Evolutionary conservation across 805 yeast genomes (phyloP).

Genomic region (Ogataea nonfermentans): DNA sequence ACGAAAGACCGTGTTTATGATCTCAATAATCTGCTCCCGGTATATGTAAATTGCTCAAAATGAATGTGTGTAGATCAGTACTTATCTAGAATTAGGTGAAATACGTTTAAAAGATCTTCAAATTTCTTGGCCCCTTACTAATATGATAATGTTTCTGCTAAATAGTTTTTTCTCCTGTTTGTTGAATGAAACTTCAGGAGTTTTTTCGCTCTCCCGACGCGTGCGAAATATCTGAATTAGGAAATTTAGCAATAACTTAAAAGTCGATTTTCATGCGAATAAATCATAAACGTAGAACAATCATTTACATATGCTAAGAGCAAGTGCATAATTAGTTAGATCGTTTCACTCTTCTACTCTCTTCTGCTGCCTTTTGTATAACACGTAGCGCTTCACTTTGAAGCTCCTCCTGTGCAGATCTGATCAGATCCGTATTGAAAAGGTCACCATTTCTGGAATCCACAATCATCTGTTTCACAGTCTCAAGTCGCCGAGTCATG

Average conservation of each 20-base stretch:
- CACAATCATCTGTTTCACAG: slow-evolving; percentile 29
- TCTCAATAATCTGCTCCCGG: neutral
- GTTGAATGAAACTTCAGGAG: neutral
- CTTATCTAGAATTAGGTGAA: too few species aligned
- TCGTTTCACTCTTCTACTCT: slow-evolving; percentile 14
- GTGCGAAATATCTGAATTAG: slow-evolving; percentile 6
- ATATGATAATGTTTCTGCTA: too few species aligned
- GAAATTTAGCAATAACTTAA: slow-evolving; percentile 1
- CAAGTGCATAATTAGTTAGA: neutral
- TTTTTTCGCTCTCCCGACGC: slow-evolving; percentile 8
- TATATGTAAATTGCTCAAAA: neutral
- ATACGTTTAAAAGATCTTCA: too few species aligned
- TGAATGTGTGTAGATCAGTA: too few species aligned
- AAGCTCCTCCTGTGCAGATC: slow-evolving; percentile 37
- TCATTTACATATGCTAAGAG: neutral
- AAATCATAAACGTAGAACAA: too few species aligned
- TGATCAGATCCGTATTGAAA: slow-evolving; percentile 28
- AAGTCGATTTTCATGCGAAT: too few species aligned
- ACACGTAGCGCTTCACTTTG: slow-evolving; percentile 29
- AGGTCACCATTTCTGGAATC: slow-evolving; percentile 33
- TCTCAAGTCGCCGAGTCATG: slow-evolving; percentile 22
- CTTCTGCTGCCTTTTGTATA: slow-evolving; percentile 29
- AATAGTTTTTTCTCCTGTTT: neutral
- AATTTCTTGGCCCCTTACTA: too few species aligned
- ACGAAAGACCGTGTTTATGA: neutral